A percentile compares a stretch with the other conserved stretches of the same genome.
Evolutionary conservation across 257 asterid genomes (phyloP).

Genomic region (Petunia axillaris): DNA sequence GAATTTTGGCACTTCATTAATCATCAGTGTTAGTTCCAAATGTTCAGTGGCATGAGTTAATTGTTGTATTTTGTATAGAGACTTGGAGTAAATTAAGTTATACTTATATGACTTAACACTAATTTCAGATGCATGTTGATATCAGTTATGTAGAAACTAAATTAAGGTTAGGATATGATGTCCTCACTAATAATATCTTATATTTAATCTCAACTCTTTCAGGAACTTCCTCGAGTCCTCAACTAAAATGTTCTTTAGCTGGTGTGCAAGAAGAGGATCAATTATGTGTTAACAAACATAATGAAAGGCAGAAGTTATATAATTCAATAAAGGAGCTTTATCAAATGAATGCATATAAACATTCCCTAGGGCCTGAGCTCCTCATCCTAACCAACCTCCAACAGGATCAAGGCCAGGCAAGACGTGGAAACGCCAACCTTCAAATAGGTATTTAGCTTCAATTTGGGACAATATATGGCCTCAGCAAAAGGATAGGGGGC

Average conservation of each 20-base stretch:
- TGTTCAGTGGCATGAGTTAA: background rate
- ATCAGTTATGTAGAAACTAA: background rate
- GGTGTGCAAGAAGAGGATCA: background rate
- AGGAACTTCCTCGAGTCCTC: background rate
- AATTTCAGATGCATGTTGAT: background rate
- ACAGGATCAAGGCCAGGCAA: background rate
- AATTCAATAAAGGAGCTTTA: background rate
- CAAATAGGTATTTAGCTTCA: background rate
- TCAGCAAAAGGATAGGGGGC: background rate
- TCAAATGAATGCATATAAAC: background rate
- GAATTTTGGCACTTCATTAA: background rate
- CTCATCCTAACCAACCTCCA: background rate
- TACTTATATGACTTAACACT: background rate
- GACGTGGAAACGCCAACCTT: background rate
- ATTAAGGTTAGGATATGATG: background rate
- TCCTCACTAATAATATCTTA: background rate
- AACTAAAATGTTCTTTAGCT: background rate
- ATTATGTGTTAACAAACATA: background rate
- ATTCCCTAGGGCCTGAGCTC: background rate
- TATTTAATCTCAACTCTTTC: background rate
- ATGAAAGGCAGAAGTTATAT: background rate
- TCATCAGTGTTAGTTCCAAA: background rate
- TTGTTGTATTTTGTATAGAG: background rate
- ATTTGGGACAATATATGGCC: background rate
- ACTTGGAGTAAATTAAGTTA: background rate